phyloP scores from a whole-genome alignment of 1,284 basidiomycete genomes.

The Rhodotorula sp. region DNA sequence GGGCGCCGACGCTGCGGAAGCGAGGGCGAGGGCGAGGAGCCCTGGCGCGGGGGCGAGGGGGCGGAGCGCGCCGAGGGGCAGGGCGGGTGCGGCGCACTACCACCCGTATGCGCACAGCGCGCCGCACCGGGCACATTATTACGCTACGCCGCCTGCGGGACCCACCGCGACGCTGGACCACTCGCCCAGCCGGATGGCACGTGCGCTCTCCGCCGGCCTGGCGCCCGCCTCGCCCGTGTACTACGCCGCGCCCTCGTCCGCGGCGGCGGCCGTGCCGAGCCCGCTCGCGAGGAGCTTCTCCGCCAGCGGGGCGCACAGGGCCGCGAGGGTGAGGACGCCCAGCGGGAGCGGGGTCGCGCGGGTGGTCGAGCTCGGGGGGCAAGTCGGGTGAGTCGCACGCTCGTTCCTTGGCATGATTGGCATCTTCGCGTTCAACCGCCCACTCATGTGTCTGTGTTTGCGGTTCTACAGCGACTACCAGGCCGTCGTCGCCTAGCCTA shows the following conservation, averaged over 20 bases:
- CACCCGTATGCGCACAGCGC: neutral
- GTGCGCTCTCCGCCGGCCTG: neutral
- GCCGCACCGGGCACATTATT: neutral
- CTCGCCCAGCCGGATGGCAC: slow-evolving; percentile 5
- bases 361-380: slow-evolving; percentile 4
- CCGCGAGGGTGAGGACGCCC: slow-evolving; percentile 6
- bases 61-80: neutral
- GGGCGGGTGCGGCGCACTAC: no score
- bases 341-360: slow-evolving; percentile 3
- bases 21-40: neutral
- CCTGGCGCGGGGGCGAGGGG: neutral
- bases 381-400: neutral
- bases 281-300: slow-evolving; percentile 26
- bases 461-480: neutral
- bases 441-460: neutral
- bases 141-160: neutral
- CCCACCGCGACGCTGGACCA: neutral
- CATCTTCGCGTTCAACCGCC: neutral
- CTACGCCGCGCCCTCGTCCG: neutral
- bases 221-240: neutral
- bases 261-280: neutral
- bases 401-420: no score
- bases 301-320: neutral
- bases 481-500: slow-evolving; percentile 6
- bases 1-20: neutral